Evolutionary conservation across 257 asterid genomes (phyloP).

Genomic region (Verbascum thapsus): DNA sequence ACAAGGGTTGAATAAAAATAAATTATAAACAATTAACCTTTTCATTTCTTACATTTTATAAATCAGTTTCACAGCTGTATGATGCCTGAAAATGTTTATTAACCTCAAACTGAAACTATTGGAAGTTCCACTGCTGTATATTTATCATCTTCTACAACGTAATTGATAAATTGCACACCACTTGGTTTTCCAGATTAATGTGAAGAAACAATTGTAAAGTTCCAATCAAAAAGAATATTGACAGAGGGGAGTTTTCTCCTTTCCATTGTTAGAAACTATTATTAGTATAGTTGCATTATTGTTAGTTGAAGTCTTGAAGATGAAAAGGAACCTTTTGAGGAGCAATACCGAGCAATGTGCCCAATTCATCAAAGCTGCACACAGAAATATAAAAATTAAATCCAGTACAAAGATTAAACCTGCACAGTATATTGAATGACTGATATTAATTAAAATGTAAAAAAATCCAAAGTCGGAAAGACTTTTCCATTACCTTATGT

Average conservation of each 20-base stretch:
- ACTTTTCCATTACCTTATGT: slow-evolving; percentile 62
- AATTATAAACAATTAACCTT: not conserved
- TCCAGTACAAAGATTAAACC: slow-evolving; percentile 21
- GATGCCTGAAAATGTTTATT: too few relatives aligned
- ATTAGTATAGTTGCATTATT: slow-evolving; percentile 22
- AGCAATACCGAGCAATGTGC: slow-evolving; percentile 93
- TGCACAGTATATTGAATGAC: slow-evolving; percentile 15
- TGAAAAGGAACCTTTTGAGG: slow-evolving; percentile 72
- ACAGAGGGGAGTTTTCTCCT: slow-evolving; percentile 3
- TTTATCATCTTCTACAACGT: too few relatives aligned
- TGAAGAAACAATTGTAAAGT: not conserved
- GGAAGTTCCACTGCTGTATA: too few relatives aligned
- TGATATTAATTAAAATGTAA: slow-evolving; percentile 8
- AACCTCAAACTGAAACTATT: too few relatives aligned
- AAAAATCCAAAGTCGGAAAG: slow-evolving; percentile 9
- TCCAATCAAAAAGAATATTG: slow-evolving; percentile 6
- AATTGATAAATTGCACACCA: not conserved
- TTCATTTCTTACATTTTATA: not conserved
- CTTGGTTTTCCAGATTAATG: not conserved
- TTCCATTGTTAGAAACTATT: slow-evolving; percentile 11
- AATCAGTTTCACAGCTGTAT: too few relatives aligned
- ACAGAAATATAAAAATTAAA: slow-evolving; percentile 24
- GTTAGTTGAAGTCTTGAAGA: slow-evolving; percentile 19
- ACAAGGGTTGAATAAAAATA: too few relatives aligned
- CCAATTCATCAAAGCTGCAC: slow-evolving; percentile 87